Evolutionary conservation across 164 flowering plant species (phyloP), one percentile per base, ranked within the genome.

Genomic region (Taxillus chinensis): DNA sequence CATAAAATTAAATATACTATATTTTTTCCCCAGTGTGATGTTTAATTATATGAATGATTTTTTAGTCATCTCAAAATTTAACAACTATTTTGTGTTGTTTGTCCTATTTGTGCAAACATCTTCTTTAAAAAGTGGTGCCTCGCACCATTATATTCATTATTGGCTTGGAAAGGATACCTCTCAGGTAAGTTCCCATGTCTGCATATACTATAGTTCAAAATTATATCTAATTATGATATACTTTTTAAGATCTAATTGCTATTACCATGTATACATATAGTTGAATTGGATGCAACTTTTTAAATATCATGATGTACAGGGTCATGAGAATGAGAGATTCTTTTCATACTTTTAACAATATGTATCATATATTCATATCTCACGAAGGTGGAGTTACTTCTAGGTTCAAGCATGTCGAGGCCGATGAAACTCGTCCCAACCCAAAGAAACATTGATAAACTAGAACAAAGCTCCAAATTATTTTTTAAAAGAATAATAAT

Each of bases 211-310:
- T 39, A 0, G 27, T 3, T 13, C 0, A 7, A 46, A 13, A 12
- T 45, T 41, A 15, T 48, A 38, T 13, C 10, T 11, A 27, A 15
- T 12, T 9, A 16, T 54, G 13, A 41, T 43, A 41, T 48, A n/a
- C n/a, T 27, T 40, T 50, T 27, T 45, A 12, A 51, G 58, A 48
- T 38, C n/a, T 69, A 43, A 65, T 58, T 51, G 16, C 46, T 16
- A 8, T 27, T n/a, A 55, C 37, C 70, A 41, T 46, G 46, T 62
- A 67, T 62, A 52, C 70, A 64, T 73, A 91, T 96, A 57, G 85
- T 95, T 70, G 99, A 95, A 76, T 68, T 95, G 61, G 99, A 95
- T 89, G 97, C 97, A 64, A 88, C 97, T 62, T 86, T 95, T 95
- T 68, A 97, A 95, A 69, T 95, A 95, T 78, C 81, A 98, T 65